Evolutionary conservation across 208 protist species (phyloP).

Genomic region (Balamuthia mandrillaris): DNA sequence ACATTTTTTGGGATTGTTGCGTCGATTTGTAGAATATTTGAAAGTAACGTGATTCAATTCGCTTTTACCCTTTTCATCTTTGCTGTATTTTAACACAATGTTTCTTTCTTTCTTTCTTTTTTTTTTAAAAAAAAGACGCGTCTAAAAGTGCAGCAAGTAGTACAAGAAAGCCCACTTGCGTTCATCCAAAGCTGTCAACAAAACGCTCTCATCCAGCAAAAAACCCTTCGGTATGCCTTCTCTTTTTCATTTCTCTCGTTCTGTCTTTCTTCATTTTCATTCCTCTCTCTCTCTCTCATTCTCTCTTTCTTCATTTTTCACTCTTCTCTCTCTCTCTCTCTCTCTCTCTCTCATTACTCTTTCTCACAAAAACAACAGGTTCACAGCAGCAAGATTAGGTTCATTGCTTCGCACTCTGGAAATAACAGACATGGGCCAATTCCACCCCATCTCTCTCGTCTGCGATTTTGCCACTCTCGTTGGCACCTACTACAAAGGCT

Average conservation of each 20-base stretch:
- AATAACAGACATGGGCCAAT: constrained; percentile 88
- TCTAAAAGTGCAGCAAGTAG: not conserved
- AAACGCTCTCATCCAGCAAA: constrained; percentile 33
- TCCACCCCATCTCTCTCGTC: constrained; percentile 83
- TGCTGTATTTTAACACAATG: no score
- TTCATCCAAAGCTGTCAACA: constrained; percentile 47
- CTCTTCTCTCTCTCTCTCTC: not conserved
- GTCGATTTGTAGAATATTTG: constrained; percentile 90
- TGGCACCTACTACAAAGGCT: constrained; percentile 84
- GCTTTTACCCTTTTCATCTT: no score
- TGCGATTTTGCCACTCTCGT: constrained; percentile 93
- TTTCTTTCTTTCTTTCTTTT: no score
- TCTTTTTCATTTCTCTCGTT: not conserved
- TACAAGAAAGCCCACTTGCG: constrained; percentile 44
- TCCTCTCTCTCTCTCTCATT: not conserved
- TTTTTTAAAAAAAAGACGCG: no score
- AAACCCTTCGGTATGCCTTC: constrained; percentile 24
- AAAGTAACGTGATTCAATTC: constrained; percentile 55
- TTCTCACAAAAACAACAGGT: constrained; percentile 52
- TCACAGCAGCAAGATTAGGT: constrained; percentile 83
- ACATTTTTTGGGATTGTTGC: constrained; percentile 90
- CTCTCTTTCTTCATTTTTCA: not conserved
- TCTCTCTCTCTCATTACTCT: not conserved
- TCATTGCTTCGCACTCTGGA: constrained; percentile 93
- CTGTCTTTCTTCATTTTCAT: not conserved